These are phyloP conservation scores for Fusarium pseudograminearum DNA, from an alignment of 2,329 filamentous ascomycete species.

Conservation along the genomic window DNA sequence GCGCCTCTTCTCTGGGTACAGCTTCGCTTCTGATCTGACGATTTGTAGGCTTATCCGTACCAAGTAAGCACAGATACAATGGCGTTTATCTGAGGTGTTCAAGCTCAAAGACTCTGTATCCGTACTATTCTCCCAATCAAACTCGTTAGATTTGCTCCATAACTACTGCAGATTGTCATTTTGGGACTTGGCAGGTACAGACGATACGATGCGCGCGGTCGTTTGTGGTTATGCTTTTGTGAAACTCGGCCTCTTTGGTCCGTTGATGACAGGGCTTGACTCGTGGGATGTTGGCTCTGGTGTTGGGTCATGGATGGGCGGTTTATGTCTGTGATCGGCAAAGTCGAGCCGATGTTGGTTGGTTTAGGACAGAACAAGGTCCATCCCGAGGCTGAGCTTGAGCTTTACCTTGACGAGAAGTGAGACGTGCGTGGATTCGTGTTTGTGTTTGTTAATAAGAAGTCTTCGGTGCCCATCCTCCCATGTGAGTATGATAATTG, in stretches of 20 bases:
- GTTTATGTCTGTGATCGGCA: slow-evolving; percentile 25
- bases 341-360: slow-evolving; percentile 20
- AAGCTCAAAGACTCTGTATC: background rate
- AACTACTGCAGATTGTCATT: background rate
- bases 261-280: slow-evolving; percentile 15
- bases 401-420: slow-evolving; percentile 15
- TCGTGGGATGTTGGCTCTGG: slow-evolving; percentile 4
- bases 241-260: slow-evolving; percentile 15
- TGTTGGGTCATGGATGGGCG: slow-evolving; percentile 5
- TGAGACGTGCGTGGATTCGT: slow-evolving; percentile 28
- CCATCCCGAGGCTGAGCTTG: slow-evolving; percentile 33
- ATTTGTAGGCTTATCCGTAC: slow-evolving; percentile 7
- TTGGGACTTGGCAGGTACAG: slow-evolving; percentile 27
- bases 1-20: slow-evolving; percentile 12
- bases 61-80: background rate
- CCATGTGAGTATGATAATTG: background rate
- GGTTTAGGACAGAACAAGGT: slow-evolving; percentile 18
- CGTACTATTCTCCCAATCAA: background rate
- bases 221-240: slow-evolving; percentile 2
- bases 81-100: background rate
- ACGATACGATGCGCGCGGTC: background rate
- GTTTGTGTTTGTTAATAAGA: slow-evolving; percentile 24
- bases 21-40: slow-evolving; percentile 15
- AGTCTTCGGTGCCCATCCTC: slow-evolving; percentile 4
- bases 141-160: background rate